Evolutionary conservation across 2,329 filamentous ascomycete species (phyloP).

Genomic region (Akanthomyces uredinophilus): DNA sequence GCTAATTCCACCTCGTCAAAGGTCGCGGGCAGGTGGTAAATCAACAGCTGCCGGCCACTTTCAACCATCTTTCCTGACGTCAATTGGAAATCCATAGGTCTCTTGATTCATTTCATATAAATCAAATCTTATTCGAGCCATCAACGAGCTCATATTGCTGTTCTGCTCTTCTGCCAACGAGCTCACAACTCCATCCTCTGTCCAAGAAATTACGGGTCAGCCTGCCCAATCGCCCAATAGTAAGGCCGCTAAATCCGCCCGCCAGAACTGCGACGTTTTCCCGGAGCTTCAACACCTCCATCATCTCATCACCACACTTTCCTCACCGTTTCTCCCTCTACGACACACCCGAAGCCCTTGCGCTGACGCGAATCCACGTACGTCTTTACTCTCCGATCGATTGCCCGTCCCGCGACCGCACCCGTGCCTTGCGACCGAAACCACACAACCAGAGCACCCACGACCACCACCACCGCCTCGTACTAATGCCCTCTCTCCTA

Average conservation of each 20-base stretch:
- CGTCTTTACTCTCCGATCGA: neutral
- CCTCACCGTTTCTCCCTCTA: neutral
- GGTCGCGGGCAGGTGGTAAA: no score
- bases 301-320: neutral
- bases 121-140: neutral
- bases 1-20: no score
- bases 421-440: neutral
- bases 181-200: no score
- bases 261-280: constrained; percentile 12
- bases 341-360: neutral
- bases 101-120: no score
- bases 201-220: neutral
- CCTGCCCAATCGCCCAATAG: neutral
- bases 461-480: neutral
- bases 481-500: neutral
- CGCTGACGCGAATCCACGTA: neutral
- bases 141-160: neutral
- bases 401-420: neutral
- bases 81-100: neutral
- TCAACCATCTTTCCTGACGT: neutral
- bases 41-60: no score
- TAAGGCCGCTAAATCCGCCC: constrained; percentile 1
- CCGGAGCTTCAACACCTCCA: constrained; percentile 6
- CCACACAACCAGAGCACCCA: neutral
- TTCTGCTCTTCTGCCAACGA: neutral